phyloP scores from a whole-genome alignment of 176 grass and related monocot genomes.

The Saccharum spontaneum region DNA sequence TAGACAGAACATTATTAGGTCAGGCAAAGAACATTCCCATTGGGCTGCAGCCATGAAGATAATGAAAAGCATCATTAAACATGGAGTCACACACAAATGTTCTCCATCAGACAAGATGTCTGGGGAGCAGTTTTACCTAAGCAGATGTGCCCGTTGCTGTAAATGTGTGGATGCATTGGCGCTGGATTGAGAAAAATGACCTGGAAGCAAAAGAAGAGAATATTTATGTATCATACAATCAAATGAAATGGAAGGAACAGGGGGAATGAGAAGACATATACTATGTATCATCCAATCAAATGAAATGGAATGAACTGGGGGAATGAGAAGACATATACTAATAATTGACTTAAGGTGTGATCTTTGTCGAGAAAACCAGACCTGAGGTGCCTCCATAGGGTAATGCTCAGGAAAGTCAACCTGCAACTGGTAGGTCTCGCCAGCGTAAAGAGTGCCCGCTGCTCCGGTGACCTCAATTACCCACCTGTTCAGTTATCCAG shows the following conservation, averaged over 20 bases:
- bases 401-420: slow-evolving; percentile 98
- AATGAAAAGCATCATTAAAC: slow-evolving; percentile 10
- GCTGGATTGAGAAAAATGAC: slow-evolving; percentile 92
- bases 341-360: neutral
- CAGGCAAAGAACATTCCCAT: slow-evolving; percentile 41
- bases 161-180: slow-evolving; percentile 91
- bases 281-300: slow-evolving; percentile 10
- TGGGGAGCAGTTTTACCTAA: slow-evolving; percentile 62
- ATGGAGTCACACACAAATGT: slow-evolving; percentile 14
- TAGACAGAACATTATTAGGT: slow-evolving; percentile 33
- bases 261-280: neutral
- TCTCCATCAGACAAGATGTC: slow-evolving; percentile 10
- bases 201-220: slow-evolving; percentile 36
- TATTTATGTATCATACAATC: slow-evolving; percentile 14
- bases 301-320: neutral
- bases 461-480: slow-evolving; percentile 86
- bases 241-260: neutral
- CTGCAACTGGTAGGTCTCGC: slow-evolving; percentile 86
- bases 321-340: neutral
- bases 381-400: slow-evolving; percentile 97
- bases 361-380: slow-evolving; percentile 8
- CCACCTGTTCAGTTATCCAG: slow-evolving; percentile 52
- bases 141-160: slow-evolving; percentile 97
- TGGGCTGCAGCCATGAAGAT: neutral
- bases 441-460: slow-evolving; percentile 70